Percentiles rank a stretch among this genome's conserved stretches.
Evolutionary conservation across 495 filamentous ascomycete species (phyloP).

Genomic region (Staphylotrichum longicolle): DNA sequence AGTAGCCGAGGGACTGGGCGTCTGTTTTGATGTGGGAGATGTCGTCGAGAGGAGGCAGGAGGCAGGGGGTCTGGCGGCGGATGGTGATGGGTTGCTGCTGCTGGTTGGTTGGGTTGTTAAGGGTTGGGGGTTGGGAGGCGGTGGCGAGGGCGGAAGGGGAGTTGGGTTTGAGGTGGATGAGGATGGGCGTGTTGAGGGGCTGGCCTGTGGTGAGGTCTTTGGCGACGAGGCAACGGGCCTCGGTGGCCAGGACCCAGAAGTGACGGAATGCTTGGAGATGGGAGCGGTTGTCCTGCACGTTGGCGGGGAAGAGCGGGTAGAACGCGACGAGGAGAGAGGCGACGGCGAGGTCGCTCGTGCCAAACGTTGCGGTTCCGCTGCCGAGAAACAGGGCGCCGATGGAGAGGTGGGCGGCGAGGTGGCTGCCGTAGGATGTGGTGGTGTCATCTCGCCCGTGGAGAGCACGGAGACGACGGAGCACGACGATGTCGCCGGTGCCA

Average conservation of each 20-base stretch:
- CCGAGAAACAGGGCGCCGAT: slow-evolving; percentile 89
- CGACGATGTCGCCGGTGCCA: slow-evolving; percentile 81
- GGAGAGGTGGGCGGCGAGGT: slow-evolving; percentile 88
- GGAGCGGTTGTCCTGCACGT: slow-evolving; percentile 86
- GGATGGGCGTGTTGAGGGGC: slow-evolving; percentile 70
- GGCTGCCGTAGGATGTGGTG: slow-evolving; percentile 87
- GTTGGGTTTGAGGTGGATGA: slow-evolving; percentile 36
- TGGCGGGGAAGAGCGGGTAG: slow-evolving; percentile 87
- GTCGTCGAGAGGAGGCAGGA: slow-evolving; percentile 74
- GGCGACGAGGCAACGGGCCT: slow-evolving; percentile 80
- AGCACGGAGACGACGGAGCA: slow-evolving; percentile 85
- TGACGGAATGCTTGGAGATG: slow-evolving; percentile 97
- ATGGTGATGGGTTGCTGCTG: slow-evolving; percentile 21
- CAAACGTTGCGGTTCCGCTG: slow-evolving; percentile 86
- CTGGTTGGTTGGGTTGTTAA: slow-evolving; percentile 3
- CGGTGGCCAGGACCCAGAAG: slow-evolving; percentile 93
- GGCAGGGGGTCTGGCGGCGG: slow-evolving; percentile 62
- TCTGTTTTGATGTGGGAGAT: slow-evolving; percentile 65
- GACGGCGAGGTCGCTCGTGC: slow-evolving; percentile 82
- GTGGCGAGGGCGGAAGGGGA: slow-evolving; percentile 28
- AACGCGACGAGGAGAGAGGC: slow-evolving; percentile 87
- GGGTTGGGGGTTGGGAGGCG: background rate
- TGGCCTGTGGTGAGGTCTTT: slow-evolving; percentile 80
- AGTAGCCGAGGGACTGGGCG: slow-evolving; percentile 65
- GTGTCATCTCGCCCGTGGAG: slow-evolving; percentile 84